phyloP scores from a whole-genome alignment of 768 basidiomycete species.

The Mycena belliarum region DNA sequence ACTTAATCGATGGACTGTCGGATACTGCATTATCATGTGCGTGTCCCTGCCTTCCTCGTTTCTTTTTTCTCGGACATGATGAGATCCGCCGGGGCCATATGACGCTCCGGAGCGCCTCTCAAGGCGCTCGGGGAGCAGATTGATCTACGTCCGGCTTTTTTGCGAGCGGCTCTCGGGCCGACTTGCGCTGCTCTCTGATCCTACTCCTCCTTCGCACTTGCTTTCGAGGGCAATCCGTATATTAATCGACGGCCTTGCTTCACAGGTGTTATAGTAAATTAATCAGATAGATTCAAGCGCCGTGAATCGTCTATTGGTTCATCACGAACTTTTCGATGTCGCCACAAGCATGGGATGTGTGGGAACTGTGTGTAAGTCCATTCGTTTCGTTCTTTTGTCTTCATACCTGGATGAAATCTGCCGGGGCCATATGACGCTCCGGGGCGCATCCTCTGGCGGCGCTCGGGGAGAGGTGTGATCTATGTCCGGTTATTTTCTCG shows the following conservation, averaged over 20 bases:
- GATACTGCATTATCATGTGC: constrained; percentile 1
- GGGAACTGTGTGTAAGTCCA: too few species aligned
- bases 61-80: constrained; percentile 38
- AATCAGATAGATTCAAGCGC: too few species aligned
- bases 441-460: not conserved
- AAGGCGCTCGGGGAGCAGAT: constrained; percentile 30
- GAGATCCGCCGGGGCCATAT: constrained; percentile 87
- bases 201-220: not conserved
- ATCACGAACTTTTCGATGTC: too few species aligned
- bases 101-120: constrained; percentile 49
- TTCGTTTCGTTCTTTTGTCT: not conserved
- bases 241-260: too few species aligned
- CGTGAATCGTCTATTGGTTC: too few species aligned
- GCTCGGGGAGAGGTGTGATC: constrained; percentile 32
- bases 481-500: constrained; percentile 13
- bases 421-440: constrained; percentile 91
- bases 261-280: too few species aligned
- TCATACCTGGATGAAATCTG: constrained; percentile 57
- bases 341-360: too few species aligned
- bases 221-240: too few species aligned
- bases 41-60: constrained; percentile 8
- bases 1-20: too few species aligned
- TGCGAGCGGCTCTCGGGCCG: not conserved
- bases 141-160: constrained; percentile 19
- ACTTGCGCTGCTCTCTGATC: not conserved